Evolutionary conservation across 176 grass and related monocot species (phyloP).

Genomic region (sorghum (Sorghum bicolor)): Sorghum_bicolor_NCBIv3 NC_012877.2:50677001-50677500

Average conservation of each 20-base stretch:
- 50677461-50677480: neutral
- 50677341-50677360: neutral
- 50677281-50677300: constrained; percentile 76
- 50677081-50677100: neutral
- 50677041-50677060: neutral
- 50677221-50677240: constrained; percentile 96
- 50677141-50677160: neutral
- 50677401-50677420: neutral
- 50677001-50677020: neutral
- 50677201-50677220: constrained; percentile 81
- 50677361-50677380: neutral
- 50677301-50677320: neutral
- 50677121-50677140: neutral
- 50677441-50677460: neutral
- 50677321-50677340: constrained; percentile 14
- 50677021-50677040: neutral
- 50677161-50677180: constrained; percentile 74
- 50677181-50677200: constrained; percentile 74
- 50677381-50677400: neutral
- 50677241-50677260: constrained; percentile 95
- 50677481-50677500: neutral
- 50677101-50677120: neutral
- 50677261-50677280: constrained; percentile 92
- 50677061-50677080: neutral
- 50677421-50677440: neutral